phyloP scores from a whole-genome alignment of 257 asterid species.

The Nemophila menziesii region DNA sequence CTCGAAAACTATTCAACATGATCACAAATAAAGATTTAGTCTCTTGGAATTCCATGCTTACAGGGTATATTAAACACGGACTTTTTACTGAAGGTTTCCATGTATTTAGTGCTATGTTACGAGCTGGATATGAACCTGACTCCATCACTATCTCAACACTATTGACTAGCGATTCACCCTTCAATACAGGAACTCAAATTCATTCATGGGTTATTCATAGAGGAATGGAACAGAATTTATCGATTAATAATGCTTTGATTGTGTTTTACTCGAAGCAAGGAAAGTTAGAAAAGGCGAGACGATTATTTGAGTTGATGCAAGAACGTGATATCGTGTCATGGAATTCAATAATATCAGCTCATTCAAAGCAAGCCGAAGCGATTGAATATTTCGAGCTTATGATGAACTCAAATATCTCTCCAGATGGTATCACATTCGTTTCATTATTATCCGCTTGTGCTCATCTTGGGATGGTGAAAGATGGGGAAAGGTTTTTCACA shows the following conservation, averaged over 20 bases:
- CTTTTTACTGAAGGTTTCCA: constrained; percentile 36
- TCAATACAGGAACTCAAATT: constrained; percentile 33
- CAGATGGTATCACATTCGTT: constrained; percentile 59
- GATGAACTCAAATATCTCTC: constrained; percentile 23
- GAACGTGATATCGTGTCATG: constrained; percentile 57
- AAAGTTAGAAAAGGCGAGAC: constrained; percentile 21
- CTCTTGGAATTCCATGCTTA: constrained; percentile 76
- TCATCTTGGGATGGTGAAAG: constrained; percentile 41
- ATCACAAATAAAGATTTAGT: constrained; percentile 44
- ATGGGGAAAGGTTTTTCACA: constrained; percentile 44
- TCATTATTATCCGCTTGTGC: constrained; percentile 58
- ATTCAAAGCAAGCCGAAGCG: constrained; percentile 37
- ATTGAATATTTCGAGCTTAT: constrained; percentile 45
- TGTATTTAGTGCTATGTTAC: constrained; percentile 31
- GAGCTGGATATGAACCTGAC: constrained; percentile 39
- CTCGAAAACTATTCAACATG: constrained; percentile 39
- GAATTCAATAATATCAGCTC: constrained; percentile 81
- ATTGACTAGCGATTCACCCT: constrained; percentile 21
- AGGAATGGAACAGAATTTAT: constrained; percentile 39
- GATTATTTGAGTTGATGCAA: constrained; percentile 50
- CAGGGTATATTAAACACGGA: constrained; percentile 53
- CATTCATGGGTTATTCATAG: constrained; percentile 64
- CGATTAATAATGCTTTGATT: constrained; percentile 47
- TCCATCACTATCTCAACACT: constrained; percentile 41
- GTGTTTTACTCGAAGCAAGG: constrained; percentile 40